Conservation (phyloP, 208 protist species). For the Novymonas esmeraldas region DNA sequence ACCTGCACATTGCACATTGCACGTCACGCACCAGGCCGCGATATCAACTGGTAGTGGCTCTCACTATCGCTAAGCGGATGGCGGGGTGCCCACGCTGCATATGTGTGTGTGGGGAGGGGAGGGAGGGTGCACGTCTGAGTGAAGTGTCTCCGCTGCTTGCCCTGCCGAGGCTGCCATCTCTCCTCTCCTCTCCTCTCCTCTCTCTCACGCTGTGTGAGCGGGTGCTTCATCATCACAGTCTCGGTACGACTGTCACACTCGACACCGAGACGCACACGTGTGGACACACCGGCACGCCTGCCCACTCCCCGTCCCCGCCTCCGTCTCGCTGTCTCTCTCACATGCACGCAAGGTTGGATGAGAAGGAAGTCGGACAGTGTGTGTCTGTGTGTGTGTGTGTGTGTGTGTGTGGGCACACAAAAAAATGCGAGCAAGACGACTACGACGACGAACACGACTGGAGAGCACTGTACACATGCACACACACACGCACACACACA, state of each 20-base stretch:
- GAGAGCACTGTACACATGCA: neutral
- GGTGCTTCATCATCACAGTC: too few species aligned
- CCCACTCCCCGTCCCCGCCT: too few species aligned
- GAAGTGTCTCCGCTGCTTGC: neutral
- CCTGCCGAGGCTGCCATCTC: neutral
- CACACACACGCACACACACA: neutral
- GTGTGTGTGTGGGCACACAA: neutral
- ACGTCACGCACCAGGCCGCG: neutral
- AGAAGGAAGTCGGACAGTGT: neutral
- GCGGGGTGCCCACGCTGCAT: too few species aligned
- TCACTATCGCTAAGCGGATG: too few species aligned
- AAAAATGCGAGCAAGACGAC: too few species aligned
- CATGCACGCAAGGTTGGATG: neutral
- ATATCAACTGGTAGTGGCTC: too few species aligned
- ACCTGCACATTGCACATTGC: too few species aligned
- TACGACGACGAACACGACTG: too few species aligned
- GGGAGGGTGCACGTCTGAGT: neutral
- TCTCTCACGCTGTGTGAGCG: too few species aligned
- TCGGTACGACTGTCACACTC: too few species aligned
- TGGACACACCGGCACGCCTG: neutral
- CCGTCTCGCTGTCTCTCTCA: neutral
- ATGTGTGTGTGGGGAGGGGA: too few species aligned
- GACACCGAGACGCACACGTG: neutral
- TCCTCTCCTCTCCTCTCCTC: neutral
- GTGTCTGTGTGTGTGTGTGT: slow-evolving; percentile 6